These are phyloP conservation scores for Protomyces macrosporus DNA, from an alignment of 1,139 yeast genomes.

Conservation along the genomic window DNA sequence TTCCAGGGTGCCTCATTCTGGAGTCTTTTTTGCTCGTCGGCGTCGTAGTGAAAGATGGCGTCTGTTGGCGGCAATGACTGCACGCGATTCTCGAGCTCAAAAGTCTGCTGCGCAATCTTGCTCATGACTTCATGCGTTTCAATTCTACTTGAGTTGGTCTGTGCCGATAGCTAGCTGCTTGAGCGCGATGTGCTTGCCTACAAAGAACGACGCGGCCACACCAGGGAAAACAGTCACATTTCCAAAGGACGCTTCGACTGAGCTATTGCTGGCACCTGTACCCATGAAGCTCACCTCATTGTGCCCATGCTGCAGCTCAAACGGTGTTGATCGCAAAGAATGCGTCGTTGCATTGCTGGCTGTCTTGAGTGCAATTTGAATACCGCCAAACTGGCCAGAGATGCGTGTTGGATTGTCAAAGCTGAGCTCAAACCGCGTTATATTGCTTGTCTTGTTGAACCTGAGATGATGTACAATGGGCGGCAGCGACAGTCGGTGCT, in stretches of 20 bases:
- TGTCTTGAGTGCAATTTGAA: not conserved
- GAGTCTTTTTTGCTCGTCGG: constrained; percentile 36
- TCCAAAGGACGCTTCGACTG: not conserved
- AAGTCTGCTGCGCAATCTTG: constrained; percentile 36
- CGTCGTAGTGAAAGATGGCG: constrained; percentile 36
- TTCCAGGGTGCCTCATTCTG: constrained; percentile 45
- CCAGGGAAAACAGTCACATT: not conserved
- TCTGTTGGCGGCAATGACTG: constrained; percentile 34
- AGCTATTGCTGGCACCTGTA: not conserved
- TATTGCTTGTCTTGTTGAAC: not conserved
- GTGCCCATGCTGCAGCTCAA: not conserved
- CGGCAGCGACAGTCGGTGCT: not conserved
- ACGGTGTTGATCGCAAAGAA: not conserved
- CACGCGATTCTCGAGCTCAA: constrained; percentile 38
- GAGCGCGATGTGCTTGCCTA: not conserved
- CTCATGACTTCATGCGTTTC: not conserved
- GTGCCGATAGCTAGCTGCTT: no score
- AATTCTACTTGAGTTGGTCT: no score
- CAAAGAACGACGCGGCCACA: not conserved
- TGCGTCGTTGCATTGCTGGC: not conserved
- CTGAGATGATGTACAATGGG: not conserved
- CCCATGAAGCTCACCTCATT: not conserved
- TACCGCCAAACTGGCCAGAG: not conserved
- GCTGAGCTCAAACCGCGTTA: not conserved
- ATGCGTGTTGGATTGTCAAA: not conserved